Evolutionary conservation across 2,329 filamentous ascomycete species (phyloP), one percentile per base, ranked within the genome.

Genomic region (Aspergillus glaucus): DNA sequence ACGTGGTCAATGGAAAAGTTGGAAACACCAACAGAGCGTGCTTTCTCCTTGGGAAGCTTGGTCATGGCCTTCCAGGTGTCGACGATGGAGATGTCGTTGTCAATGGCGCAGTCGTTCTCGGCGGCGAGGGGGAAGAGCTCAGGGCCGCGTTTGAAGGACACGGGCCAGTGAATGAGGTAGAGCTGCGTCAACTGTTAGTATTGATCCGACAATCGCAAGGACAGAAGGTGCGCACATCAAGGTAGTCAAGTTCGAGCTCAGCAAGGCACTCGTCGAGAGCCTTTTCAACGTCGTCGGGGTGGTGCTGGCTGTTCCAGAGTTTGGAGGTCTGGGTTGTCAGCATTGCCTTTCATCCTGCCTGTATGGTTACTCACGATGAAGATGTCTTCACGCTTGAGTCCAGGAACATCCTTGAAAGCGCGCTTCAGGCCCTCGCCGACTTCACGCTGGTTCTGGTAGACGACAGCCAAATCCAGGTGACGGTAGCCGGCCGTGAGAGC

Each of bases 241-340:
- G 63, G 55, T 80, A 81, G 44, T 79, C 75, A 4, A 75, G 71
- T 36, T 74, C 70, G 5, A 81, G 69, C 55, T 80, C 76, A 41
- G 71, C 66, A 26, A 80, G 67, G 2, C 75, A 76, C 48, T 69
- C 66, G 50, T 80, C 72, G 12, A 80, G 62, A 5, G 74, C 72
- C 44, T 68, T 64, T 62, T 77, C 75, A 24, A 81, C 75, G 48
- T 76, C 71, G 45, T 77, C 70, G 8, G 75, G 71, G 51, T 68
- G 63, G 61, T 80, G 78, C 58, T 69, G 65, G 58, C 58, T 65
- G 66, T 81, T 81, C 79, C 79, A 84, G 10, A 83, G 69, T 68
- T 84, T 84, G 53, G 75, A 76, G n/a, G 80, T 82, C 67, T 69
- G 45, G 1, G 10, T 15, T 22, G 42, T 55, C 41, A 58, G 50